phyloP scores from a whole-genome alignment of 768 basidiomycete species.

The Leccinum longicurvipes region DNA sequence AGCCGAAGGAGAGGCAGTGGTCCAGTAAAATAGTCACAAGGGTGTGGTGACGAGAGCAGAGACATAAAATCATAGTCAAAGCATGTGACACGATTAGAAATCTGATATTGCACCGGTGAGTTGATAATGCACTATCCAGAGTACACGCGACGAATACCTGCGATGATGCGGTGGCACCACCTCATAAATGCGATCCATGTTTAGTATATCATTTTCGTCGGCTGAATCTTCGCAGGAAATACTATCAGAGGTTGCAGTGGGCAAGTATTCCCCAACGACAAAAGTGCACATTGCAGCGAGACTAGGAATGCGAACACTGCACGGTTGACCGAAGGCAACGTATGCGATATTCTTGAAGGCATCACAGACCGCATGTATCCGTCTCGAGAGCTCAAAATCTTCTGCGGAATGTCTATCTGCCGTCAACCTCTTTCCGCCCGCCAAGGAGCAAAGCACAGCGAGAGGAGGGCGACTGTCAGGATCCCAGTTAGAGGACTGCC shows the following conservation, averaged over 20 bases:
- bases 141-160: constrained; percentile 35
- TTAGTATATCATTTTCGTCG: constrained; percentile 25
- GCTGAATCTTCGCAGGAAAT: constrained; percentile 21
- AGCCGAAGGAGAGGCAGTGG: constrained; percentile 42
- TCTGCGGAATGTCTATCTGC: constrained; percentile 34
- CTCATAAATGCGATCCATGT: constrained; percentile 46
- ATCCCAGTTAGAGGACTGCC: constrained; percentile 18
- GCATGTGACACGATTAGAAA: constrained; percentile 52
- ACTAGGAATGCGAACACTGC: constrained; percentile 28
- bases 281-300: constrained; percentile 47
- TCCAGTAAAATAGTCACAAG: constrained; percentile 49
- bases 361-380: constrained; percentile 52
- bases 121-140: constrained; percentile 3
- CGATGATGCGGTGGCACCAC: constrained; percentile 50
- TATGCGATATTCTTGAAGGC: constrained; percentile 51
- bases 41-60: constrained; percentile 46
- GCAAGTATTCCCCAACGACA: constrained; percentile 46
- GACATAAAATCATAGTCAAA: constrained; percentile 43
- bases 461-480: constrained; percentile 31
- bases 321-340: constrained; percentile 29
- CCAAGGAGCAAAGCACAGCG: constrained; percentile 36
- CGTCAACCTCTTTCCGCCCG: constrained; percentile 33
- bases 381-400: constrained; percentile 43
- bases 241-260: constrained; percentile 17
- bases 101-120: constrained; percentile 28